These are phyloP conservation scores for Penicillium hordei DNA, from an alignment of 2,329 filamentous ascomycete species.

Conservation along the genomic window DNA sequence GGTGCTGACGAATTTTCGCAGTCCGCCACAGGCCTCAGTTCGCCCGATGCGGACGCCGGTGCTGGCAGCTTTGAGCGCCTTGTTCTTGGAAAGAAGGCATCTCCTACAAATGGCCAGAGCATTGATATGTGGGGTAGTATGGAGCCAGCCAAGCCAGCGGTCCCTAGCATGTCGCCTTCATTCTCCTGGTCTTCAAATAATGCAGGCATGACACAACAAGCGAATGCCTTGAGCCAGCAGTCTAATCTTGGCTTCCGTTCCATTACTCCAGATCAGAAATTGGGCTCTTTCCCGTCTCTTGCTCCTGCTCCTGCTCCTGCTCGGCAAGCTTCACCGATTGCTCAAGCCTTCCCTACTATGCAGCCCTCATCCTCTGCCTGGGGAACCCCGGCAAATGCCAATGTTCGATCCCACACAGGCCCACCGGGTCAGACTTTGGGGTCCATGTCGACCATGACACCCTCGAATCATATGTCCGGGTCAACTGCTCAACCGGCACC, in stretches of 20 bases:
- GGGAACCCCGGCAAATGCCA: conserved; percentile 21
- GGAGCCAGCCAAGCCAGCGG: conserved; percentile 30
- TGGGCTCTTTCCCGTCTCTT: conserved; percentile 51
- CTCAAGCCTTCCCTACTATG: conserved; percentile 28
- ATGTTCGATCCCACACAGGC: conserved; percentile 18
- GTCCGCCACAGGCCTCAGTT: conserved; percentile 24
- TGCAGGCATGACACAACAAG: conserved; percentile 19
- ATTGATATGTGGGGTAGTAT: conserved; percentile 35
- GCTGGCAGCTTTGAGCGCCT: conserved; percentile 79
- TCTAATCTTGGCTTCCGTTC: conserved; percentile 42
- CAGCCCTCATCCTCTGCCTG: conserved; percentile 33
- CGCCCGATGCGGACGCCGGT: conserved; percentile 55
- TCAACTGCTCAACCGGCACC: conserved; percentile 22
- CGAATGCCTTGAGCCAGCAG: conserved; percentile 19
- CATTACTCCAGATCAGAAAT: conserved; percentile 53
- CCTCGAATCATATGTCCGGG: conserved; percentile 18
- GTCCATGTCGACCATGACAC: conserved; percentile 28
- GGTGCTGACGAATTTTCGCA: conserved; percentile 29
- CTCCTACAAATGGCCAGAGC: conserved; percentile 39
- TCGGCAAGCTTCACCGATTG: conserved; percentile 33
- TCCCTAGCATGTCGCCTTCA: conserved; percentile 34
- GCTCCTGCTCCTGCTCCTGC: conserved; percentile 48
- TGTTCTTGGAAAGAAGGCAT: conserved; percentile 68
- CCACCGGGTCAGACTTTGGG: conserved; percentile 23
- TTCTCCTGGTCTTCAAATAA: conserved; percentile 47